Evolutionary conservation across 108 stramenopile genomes (phyloP).

Genomic region (Conticribra weissflogii): DNA sequence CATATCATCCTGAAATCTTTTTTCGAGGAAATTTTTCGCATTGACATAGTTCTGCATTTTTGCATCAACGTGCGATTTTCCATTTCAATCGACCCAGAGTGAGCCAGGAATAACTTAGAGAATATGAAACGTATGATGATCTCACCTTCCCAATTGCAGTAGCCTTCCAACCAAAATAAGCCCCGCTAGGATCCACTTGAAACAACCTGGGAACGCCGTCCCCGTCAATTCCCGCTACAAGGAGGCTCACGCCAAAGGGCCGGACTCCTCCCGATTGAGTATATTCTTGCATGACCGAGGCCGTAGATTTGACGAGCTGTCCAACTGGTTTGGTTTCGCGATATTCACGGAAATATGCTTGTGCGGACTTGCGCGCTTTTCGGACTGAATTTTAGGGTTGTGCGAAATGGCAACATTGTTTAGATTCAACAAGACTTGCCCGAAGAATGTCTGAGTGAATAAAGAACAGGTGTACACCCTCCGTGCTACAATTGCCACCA

Average conservation of each 20-base stretch:
- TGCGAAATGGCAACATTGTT: background rate
- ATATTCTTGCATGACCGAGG: conserved; percentile 98
- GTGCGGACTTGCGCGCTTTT: conserved; percentile 93
- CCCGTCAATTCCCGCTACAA: conserved; percentile 96
- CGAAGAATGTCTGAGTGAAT: too few relatives aligned
- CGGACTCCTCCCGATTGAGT: conserved; percentile 97
- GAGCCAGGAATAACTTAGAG: too few relatives aligned
- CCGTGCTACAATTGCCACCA: too few relatives aligned
- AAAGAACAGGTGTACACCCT: too few relatives aligned
- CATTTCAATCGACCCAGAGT: too few relatives aligned
- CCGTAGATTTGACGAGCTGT: conserved; percentile 94
- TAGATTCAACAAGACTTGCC: too few relatives aligned
- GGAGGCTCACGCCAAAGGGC: conserved; percentile 94
- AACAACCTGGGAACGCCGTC: conserved; percentile 93
- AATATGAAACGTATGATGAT: too few relatives aligned
- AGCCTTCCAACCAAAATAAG: conserved; percentile 99
- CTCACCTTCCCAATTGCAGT: conserved; percentile 96
- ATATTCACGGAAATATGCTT: conserved; percentile 92
- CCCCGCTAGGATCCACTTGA: conserved; percentile 98
- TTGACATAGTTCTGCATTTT: conserved; percentile 89
- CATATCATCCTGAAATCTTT: conserved; percentile 95
- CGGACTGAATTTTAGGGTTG: conserved; percentile 61
- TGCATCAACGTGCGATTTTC: too few relatives aligned
- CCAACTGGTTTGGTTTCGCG: conserved; percentile 88
- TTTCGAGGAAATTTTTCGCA: conserved; percentile 98